Conservation (phyloP, 495 filamentous ascomycete species). For the Penicillium manginii region DNA sequence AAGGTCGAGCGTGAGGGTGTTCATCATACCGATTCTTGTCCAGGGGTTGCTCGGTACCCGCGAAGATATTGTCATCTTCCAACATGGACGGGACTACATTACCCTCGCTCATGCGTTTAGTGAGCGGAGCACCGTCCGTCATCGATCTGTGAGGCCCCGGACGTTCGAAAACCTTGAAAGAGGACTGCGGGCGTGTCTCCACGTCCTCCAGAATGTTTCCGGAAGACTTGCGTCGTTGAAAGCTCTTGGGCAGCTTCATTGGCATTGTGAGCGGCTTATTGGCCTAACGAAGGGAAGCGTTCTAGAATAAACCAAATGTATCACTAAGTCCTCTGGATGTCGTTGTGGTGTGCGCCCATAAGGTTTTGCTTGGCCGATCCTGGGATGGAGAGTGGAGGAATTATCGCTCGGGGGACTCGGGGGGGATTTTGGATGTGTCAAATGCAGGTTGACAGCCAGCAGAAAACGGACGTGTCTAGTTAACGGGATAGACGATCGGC, state of each 20-base stretch:
- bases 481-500: constrained; percentile 10
- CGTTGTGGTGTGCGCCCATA: background rate
- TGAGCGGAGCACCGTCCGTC: constrained; percentile 51
- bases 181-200: constrained; percentile 50
- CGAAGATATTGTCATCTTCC: constrained; percentile 58
- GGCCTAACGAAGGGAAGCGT: background rate
- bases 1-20: constrained; percentile 20
- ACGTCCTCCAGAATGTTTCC: constrained; percentile 64
- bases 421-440: constrained; percentile 30
- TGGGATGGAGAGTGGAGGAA: constrained; percentile 1
- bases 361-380: background rate
- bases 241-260: constrained; percentile 69
- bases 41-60: constrained; percentile 37
- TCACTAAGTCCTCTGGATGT: background rate
- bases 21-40: constrained; percentile 51
- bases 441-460: constrained; percentile 18
- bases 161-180: constrained; percentile 66
- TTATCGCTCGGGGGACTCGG: constrained; percentile 2
- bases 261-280: constrained; percentile 51
- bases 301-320: background rate
- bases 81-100: constrained; percentile 46
- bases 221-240: constrained; percentile 68
- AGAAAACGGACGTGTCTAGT: constrained; percentile 26
- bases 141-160: constrained; percentile 51
- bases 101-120: constrained; percentile 42